Base-by-base conservation (phyloP, 306 rosid genomes). In the Canavalia gladiata region DNA sequence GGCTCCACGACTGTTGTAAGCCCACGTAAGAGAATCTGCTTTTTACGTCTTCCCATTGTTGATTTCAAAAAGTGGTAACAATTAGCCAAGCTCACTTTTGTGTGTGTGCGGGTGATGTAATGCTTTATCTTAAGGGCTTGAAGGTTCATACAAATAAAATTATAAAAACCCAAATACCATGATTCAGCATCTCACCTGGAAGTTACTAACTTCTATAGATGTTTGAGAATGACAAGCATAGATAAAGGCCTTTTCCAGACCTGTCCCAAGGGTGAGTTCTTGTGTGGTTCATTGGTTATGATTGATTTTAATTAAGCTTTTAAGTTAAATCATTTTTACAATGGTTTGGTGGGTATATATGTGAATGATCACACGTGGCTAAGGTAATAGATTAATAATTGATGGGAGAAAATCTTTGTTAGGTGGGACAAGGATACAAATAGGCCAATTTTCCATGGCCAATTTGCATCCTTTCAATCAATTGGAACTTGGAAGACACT, bases 1-100 rank as follows among this genome's bases (percentile, higher is more conserved):
- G 56, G 35, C 77, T 46, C 64, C 43, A 81, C 89, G 49, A 67
- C n/a, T 75, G 65, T 6, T 56, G 50, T 39, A 46, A 77, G 3
- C 73, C 85, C 90, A 75, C 90, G 84, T 72, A 79, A 50, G 71
- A 81, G 93, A 85, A 80, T 88, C 89, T 74, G 75, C 93, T 88
- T 84, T 91, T 81, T 78, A 57, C 85, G 85, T 64, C 58, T 59
- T 25, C 68, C 60, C 72, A 6, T 79, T 54, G 6, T 65, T 51
- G 18, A 75, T 80, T 30, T 58, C 62, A 73, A 51, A 50, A 64
- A 56, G 69, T 77, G 68, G 51, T 30, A 50, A 60, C 68, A 34
- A 70, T 31, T 11, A 63, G 30, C 29, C 29, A 83, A 51, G 59
- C 73, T 51, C 47, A 64, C 66, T 68, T 66, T 79, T 63, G 2